Evolutionary conservation across 208 protist genomes (phyloP).

Genomic region (Porcisia deanei): DNA sequence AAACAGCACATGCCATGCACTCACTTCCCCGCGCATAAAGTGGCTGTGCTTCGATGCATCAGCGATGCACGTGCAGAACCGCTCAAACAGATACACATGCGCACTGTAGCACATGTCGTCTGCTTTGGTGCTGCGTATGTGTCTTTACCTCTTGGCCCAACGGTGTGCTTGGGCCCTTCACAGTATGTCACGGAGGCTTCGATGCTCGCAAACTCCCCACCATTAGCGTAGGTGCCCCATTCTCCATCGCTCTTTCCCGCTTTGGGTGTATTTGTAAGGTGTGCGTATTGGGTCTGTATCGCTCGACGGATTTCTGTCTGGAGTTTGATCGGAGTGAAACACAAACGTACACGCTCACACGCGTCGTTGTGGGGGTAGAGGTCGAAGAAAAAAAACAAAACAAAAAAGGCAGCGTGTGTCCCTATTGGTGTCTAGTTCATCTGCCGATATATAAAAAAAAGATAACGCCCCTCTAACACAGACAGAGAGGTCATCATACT

Average conservation of each 20-base stretch:
- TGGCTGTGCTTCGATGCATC: too few species aligned
- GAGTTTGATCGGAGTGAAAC: neutral
- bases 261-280: neutral
- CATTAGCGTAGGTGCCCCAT: too few species aligned
- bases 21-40: too few species aligned
- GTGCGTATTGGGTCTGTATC: neutral
- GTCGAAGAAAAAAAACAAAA: too few species aligned
- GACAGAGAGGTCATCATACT: too few species aligned
- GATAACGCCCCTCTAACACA: too few species aligned
- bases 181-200: too few species aligned
- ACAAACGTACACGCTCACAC: conserved; percentile 10
- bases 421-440: too few species aligned
- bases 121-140: neutral
- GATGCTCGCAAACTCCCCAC: too few species aligned
- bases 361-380: neutral
- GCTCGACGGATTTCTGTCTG: neutral
- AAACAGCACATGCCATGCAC: too few species aligned
- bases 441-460: too few species aligned
- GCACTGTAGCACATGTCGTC: neutral
- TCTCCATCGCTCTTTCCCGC: neutral
- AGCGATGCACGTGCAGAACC: neutral
- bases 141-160: neutral
- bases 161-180: neutral
- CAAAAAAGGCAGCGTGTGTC: too few species aligned
- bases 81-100: neutral